Evolutionary conservation across 2,329 filamentous ascomycete genomes (phyloP), one percentile per base, ranked within the genome.

Genomic region (Intubia oerlemansii): DNA sequence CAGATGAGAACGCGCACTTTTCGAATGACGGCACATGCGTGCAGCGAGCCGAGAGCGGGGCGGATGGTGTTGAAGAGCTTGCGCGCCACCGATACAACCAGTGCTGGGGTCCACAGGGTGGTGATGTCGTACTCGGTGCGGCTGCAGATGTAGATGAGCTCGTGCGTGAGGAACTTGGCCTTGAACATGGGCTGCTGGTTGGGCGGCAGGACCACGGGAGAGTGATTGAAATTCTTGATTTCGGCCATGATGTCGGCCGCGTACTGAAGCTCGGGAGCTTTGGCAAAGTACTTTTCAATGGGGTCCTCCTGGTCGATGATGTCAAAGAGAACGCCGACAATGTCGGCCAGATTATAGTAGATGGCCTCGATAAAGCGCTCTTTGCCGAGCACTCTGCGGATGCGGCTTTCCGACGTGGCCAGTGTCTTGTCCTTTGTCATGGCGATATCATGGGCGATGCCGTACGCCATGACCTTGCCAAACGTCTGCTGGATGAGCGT

Each of bases 141-240:
- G 37, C 65, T 66, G 42, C 78, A 90, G n/a, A 95, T 53, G 32
- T 81, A 68, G 10, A 76, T 61, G 14, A 95, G 59, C 42, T 88
- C 71, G 35, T 74, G 66, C 9, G 74, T 55, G 4, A 98, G 57
- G 41, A 75, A 77, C 39, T 73, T 81, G 17, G 74, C 72, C 38
- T 66, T 74, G 51, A 93, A 95, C 30, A 69, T 72, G 4, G 88
- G 88, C 41, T 95, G 84, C 39, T 92, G 82, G 32, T 75, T 79
- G 9, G 73, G 57, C 4, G 81, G 76, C 7, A 93, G 53, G 10
- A 54, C 50, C 17, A 65, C 60, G 2, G 56, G 53, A 1, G 82
- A 82, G 37, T 71, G 57, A 17, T 76, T 67, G 37, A 73, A 69
- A 4, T 46, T 49, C 37, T 69, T 73, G 43, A 98, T 92, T 17